Evolutionary conservation across 139 green algal species (phyloP).

Genomic region (Tetradesmus lagerheimii): DNA sequence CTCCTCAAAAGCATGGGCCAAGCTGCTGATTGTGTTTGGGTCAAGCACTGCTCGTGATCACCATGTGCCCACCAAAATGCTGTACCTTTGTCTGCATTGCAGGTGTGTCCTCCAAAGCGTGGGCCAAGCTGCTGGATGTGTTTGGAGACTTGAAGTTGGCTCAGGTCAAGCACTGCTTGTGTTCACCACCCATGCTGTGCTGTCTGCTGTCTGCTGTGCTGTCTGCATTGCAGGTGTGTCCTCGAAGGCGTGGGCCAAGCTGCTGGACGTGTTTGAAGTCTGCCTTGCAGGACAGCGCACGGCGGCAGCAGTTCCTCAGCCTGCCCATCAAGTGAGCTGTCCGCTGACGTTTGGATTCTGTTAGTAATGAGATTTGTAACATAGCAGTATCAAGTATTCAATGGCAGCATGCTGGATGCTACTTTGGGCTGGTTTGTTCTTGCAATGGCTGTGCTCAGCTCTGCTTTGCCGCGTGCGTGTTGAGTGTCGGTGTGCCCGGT

Average conservation of each 20-base stretch:
- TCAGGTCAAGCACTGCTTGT: too few species aligned
- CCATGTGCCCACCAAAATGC: too few species aligned
- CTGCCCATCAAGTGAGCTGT: conserved; percentile 22
- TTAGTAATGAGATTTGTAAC: neutral
- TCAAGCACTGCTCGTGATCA: too few species aligned
- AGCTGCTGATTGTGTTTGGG: too few species aligned
- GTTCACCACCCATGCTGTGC: neutral
- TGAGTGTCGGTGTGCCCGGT: too few species aligned
- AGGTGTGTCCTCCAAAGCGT: conserved; percentile 27
- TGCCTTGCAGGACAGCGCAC: conserved; percentile 19
- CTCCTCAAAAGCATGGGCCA: too few species aligned
- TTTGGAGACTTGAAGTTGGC: neutral
- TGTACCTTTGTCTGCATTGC: neutral
- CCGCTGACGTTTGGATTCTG: neutral
- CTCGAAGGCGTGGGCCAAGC: conserved; percentile 35
- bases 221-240: conserved; percentile 4
- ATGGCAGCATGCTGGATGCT: neutral
- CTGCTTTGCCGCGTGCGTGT: too few species aligned
- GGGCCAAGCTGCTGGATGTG: conserved; percentile 7
- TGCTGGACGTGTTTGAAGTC: conserved; percentile 42
- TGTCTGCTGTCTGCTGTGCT: neutral
- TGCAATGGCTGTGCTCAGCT: neutral
- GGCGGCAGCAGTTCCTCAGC: conserved; percentile 32
- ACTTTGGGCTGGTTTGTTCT: too few species aligned
- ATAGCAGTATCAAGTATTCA: neutral